phyloP scores from a whole-genome alignment of 2,329 filamentous ascomycete genomes.

The Tolypocladium sp. region DNA sequence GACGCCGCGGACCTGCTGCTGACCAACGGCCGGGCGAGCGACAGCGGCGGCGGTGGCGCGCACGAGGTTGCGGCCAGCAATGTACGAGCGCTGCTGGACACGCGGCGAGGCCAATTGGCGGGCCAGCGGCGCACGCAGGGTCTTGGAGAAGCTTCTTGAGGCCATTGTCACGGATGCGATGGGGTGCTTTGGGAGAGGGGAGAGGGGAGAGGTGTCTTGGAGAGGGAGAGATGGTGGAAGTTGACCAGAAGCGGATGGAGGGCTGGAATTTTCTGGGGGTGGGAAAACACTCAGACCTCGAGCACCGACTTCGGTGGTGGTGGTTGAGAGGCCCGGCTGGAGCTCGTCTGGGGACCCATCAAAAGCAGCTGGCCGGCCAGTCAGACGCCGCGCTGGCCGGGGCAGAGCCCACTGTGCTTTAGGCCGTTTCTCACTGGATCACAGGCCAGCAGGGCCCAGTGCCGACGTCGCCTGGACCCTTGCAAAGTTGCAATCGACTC shows the following conservation, averaged over 20 bases:
- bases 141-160: conserved; percentile 64
- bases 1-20: conserved; percentile 76
- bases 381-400: background rate
- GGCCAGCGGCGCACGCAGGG: conserved; percentile 53
- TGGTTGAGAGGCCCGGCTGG: background rate
- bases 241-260: background rate
- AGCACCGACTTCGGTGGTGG: conserved; percentile 3
- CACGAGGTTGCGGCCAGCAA: conserved; percentile 48
- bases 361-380: background rate
- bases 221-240: conserved; percentile 6
- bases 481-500: background rate
- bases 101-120: conserved; percentile 54
- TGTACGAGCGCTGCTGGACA: conserved; percentile 53
- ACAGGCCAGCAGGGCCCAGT: background rate
- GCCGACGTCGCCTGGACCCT: background rate
- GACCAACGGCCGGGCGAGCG: conserved; percentile 40
- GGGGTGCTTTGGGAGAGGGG: conserved; percentile 9
- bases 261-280: conserved; percentile 3
- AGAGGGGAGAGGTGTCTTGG: conserved; percentile 13
- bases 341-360: background rate
- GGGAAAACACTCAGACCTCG: conserved; percentile 2
- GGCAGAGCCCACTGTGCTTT: background rate
- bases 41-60: conserved; percentile 41
- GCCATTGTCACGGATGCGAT: conserved; percentile 51
- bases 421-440: background rate